Evolutionary conservation across 495 filamentous ascomycete genomes (phyloP).

Genomic region (Symbiotaphrina buchneri): DNA sequence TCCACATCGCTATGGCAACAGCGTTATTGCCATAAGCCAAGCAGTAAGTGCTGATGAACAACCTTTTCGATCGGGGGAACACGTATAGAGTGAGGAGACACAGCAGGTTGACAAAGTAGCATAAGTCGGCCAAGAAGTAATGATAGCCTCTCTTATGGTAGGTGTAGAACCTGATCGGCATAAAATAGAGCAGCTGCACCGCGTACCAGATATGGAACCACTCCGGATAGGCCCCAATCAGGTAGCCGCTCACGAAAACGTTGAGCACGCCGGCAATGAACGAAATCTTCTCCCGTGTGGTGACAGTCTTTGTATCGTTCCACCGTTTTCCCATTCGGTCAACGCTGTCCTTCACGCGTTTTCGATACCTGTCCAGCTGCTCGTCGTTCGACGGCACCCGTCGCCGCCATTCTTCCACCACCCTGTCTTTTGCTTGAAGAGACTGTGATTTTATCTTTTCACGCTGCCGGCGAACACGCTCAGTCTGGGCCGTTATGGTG

Average conservation of each 20-base stretch:
- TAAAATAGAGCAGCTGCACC: constrained; percentile 66
- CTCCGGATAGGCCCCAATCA: constrained; percentile 70
- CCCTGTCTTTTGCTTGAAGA: constrained; percentile 37
- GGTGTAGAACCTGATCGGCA: constrained; percentile 82
- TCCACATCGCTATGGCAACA: constrained; percentile 97
- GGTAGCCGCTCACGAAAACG: constrained; percentile 85
- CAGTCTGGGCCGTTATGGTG: constrained; percentile 55
- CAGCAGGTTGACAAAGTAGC: constrained; percentile 93
- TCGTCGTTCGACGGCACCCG: constrained; percentile 66
- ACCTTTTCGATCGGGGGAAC: constrained; percentile 72
- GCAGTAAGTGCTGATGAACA: constrained; percentile 87
- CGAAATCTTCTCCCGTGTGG: constrained; percentile 76
- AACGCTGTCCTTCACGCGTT: constrained; percentile 68
- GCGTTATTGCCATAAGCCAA: constrained; percentile 92
- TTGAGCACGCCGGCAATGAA: constrained; percentile 94
- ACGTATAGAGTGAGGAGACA: constrained; percentile 68
- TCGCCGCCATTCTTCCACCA: constrained; percentile 73
- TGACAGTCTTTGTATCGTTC: constrained; percentile 75
- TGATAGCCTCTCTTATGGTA: constrained; percentile 84
- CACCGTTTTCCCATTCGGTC: constrained; percentile 68
- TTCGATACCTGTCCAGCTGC: constrained; percentile 75
- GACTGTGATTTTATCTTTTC: constrained; percentile 43
- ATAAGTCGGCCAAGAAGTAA: constrained; percentile 92
- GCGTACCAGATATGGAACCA: constrained; percentile 89
- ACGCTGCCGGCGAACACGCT: constrained; percentile 63